These are phyloP conservation scores for Prunus mira DNA, from an alignment of 306 rosid species.

Conservation along the genomic window DNA sequence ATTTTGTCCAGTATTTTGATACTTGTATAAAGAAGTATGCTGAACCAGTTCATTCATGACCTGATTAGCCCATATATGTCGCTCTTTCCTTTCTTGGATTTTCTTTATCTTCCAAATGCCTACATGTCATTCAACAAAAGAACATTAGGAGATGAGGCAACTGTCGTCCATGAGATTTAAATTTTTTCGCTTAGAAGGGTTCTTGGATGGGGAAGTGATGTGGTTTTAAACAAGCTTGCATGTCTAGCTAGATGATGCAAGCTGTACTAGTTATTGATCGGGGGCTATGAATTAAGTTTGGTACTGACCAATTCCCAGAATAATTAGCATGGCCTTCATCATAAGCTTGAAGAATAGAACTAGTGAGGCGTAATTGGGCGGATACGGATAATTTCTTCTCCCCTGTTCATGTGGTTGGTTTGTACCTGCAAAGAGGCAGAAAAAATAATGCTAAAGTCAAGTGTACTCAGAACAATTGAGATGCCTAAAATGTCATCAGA, in stretches of 20 bases:
- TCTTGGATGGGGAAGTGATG: too few species aligned
- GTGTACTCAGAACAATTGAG: too few species aligned
- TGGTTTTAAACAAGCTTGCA: too few species aligned
- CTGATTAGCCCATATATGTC: constrained; percentile 19
- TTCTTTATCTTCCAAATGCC: constrained; percentile 25
- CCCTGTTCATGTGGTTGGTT: not conserved
- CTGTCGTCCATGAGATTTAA: too few species aligned
- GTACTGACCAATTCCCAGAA: constrained; percentile 28
- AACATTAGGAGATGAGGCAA: not conserved
- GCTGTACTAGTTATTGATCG: not conserved
- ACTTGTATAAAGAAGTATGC: constrained; percentile 15
- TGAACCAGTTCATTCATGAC: constrained; percentile 21
- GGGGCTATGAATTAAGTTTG: not conserved
- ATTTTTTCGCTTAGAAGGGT: too few species aligned
- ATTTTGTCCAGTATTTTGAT: constrained; percentile 16
- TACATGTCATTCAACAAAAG: not conserved
- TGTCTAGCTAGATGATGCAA: too few species aligned
- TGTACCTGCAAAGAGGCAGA: not conserved
- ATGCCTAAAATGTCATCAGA: too few species aligned
- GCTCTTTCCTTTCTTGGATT: constrained; percentile 22
- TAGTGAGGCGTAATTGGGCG: constrained; percentile 14
- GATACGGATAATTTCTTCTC: not conserved
- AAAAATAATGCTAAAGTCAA: too few species aligned
- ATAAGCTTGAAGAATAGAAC: constrained; percentile 18
- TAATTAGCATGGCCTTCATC: constrained; percentile 19